Evolutionary conservation across 2,329 filamentous ascomycete species (phyloP), one percentile per base, ranked within the genome.

Genomic region (Aspergillus vadensis): DNA sequence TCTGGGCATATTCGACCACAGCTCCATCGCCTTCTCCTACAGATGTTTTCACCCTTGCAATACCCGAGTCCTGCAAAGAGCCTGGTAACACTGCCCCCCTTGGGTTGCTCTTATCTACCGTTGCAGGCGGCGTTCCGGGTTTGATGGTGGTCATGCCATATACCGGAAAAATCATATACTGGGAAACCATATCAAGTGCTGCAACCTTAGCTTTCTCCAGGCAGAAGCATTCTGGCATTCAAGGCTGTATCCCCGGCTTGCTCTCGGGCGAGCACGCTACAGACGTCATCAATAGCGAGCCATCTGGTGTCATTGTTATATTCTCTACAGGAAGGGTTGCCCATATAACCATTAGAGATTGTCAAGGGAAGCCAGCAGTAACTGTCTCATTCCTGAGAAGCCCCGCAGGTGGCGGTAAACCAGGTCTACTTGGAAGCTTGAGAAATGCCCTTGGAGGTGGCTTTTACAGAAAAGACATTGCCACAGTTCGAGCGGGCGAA

Each of bases 151-250:
- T 98, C 39, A 91, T 94, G 79, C 91, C 94, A 12, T 86, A 86
- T 17, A 92, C 84, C 52, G 95, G 95, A 55, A 93, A 89, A 75
- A 87, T 98, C 55, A 88, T 91, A 48, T 98, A 95, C 76, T 98
- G 95, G 92, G 95, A 98, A 74, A 96, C 92, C 41, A 91, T 98
- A 64, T 92, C 94, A 58, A 92, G 88, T 74, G 92, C 92, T 9
- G 91, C 92, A 41, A 92, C 91, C 0, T 83, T 96, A 58, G 91
- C 91, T 64, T 86, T 96, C 43, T 91, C 94, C 70, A 89, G 90
- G 65, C 90, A 96, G 72, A 90, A 91, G 70, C 88, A 90, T 65
- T 89, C 88, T 65, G 91, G 91, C 15, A 86, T 96, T 15, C 91
- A 96, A 70, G 87, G 91, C 49, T 80, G 81, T 2, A 86, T 97